Evolutionary conservation across 1,139 yeast species (phyloP), one percentile per base, ranked within the genome.

Genomic region (Citeromyces hawaiiensis): DNA sequence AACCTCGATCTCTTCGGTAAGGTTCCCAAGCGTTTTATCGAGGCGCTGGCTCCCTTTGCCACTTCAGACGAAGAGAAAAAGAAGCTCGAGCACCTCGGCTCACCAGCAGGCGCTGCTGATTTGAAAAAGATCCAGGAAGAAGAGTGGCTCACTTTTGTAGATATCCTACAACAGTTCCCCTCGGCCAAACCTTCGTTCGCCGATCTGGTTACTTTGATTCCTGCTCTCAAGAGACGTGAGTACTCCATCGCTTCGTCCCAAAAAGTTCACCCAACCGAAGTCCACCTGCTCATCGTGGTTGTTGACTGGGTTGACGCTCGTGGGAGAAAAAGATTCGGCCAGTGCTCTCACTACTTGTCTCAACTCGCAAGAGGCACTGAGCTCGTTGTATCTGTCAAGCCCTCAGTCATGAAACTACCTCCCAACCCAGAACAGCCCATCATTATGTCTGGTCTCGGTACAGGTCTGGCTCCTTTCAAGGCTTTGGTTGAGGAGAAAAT

Each of bases 161-260:
- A 91, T 57, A 70, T 87, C 46, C 72, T 88, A 49, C 76, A 74
- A 48, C 78, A 83, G 54, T 91, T 83, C 69, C 68, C 74, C 48
- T 79, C 93, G 41, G 95, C 93, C 27, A 77, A 80, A 58, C 96
- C 96, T 18, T 53, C 74, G n/a, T 66, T 83, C 45, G 70, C 70
- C 42, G 87, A 83, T 35, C 70, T 91, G 52, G 75, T 80, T 31
- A 71, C 72, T 50, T 63, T 88, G 42, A 72, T 91, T 49, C 73
- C 94, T 18, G 93, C 96, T 23, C 70, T 88, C 58, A 91, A 91
- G 69, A 81, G 98, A 68, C 83, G 98, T 68, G 98, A 91, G 62
- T 91, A 91, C 59, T 88, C 97, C n/a, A 91, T 91, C 61, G 97
- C 98, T 4, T 87, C 96, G 2, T 88, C 97, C 29, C 98, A 91